Conservation (phyloP, 768 basidiomycete species). For the Tylopilus rubrobrunneus region DNA sequence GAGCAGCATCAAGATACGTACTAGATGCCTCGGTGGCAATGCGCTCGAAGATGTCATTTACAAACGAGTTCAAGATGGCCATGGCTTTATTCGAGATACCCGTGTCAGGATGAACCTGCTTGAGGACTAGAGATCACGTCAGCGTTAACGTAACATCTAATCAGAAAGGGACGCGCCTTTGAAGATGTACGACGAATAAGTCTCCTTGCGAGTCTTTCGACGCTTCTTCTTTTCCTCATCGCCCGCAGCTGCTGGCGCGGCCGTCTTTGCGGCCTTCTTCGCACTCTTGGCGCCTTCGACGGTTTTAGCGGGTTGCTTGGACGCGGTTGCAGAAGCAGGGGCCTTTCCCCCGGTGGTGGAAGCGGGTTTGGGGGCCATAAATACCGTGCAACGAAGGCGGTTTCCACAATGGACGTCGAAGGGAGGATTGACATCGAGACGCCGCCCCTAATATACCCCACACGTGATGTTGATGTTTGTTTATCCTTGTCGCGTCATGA, state of each 20-base stretch:
- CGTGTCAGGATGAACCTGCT: constrained; percentile 97
- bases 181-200: constrained; percentile 91
- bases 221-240: constrained; percentile 85
- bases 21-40: constrained; percentile 89
- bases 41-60: constrained; percentile 94
- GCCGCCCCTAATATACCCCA: constrained; percentile 33
- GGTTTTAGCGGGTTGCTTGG: constrained; percentile 63
- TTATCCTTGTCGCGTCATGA: constrained; percentile 31
- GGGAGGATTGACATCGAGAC: constrained; percentile 1
- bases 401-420: constrained; percentile 20
- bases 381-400: background rate
- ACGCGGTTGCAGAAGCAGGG: constrained; percentile 51
- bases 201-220: constrained; percentile 84
- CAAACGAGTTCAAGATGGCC: constrained; percentile 95
- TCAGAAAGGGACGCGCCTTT: constrained; percentile 51
- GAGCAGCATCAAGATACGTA: constrained; percentile 31
- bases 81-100: constrained; percentile 99
- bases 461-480: constrained; percentile 32
- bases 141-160: background rate
- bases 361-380: constrained; percentile 59
- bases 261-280: constrained; percentile 67
- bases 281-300: constrained; percentile 60
- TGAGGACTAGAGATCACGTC: constrained; percentile 58
- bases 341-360: constrained; percentile 69
- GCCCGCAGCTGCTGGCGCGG: constrained; percentile 52